These are phyloP conservation scores for Toxoplasma gondii DNA, from an alignment of 169 alveolate species.

Conservation along the genomic window DNA sequence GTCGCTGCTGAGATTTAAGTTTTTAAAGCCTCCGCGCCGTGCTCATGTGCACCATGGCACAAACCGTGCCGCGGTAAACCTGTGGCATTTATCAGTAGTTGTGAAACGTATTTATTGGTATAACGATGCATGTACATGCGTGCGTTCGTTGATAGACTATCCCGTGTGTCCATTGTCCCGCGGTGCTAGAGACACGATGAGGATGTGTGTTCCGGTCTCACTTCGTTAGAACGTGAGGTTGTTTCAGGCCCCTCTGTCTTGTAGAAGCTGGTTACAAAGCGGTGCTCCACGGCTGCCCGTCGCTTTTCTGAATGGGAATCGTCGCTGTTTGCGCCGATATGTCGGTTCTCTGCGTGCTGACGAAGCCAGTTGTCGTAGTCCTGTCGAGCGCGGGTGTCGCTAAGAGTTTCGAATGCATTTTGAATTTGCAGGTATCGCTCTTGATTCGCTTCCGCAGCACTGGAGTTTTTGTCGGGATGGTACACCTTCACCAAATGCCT, in stretches of 20 bases:
- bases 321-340: not conserved
- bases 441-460: not conserved
- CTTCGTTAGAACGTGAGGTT: not conserved
- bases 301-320: not conserved
- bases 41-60: too few species aligned
- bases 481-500: conserved; percentile 19
- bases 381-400: conserved; percentile 21
- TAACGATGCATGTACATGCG: too few species aligned
- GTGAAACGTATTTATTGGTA: too few species aligned
- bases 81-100: too few species aligned
- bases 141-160: too few species aligned
- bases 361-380: conserved; percentile 15
- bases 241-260: not conserved
- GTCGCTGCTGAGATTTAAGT: too few species aligned
- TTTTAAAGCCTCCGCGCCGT: too few species aligned
- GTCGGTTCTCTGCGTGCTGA: not conserved
- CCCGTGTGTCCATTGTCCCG: too few species aligned
- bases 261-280: conserved; percentile 4
- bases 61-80: too few species aligned
- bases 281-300: not conserved
- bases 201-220: too few species aligned
- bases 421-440: not conserved
- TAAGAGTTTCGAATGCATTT: conserved; percentile 23
- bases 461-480: conserved; percentile 22
- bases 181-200: too few species aligned